Conservation (phyloP, 1,139 yeast species). For the Debaryomyces coudertii region DNA sequence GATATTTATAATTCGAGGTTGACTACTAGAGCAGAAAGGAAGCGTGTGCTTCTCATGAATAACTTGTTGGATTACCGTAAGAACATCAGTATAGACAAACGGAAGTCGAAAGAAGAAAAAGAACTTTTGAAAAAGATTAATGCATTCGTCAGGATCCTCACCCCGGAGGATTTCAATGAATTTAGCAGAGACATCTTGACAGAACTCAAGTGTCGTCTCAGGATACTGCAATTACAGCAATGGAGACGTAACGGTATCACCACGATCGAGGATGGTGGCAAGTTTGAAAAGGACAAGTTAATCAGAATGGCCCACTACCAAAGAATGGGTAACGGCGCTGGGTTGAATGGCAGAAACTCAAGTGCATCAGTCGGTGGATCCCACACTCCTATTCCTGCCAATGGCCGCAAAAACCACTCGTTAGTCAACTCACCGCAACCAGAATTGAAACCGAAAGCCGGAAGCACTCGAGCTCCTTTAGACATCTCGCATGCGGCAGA, state of each 20-base stretch:
- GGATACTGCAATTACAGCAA: constrained; percentile 88
- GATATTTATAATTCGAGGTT: constrained; percentile 89
- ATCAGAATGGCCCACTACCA: constrained; percentile 62
- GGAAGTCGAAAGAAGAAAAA: constrained; percentile 85
- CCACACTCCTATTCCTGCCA: constrained; percentile 12
- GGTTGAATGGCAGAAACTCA: constrained; percentile 33
- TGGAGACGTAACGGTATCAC: constrained; percentile 92
- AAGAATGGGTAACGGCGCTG: constrained; percentile 55
- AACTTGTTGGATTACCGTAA: constrained; percentile 81
- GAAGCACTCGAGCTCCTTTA: constrained; percentile 50
- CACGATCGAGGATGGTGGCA: constrained; percentile 78
- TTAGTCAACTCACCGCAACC: constrained; percentile 41
- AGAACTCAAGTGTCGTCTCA: constrained; percentile 76
- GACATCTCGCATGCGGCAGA: constrained; percentile 88
- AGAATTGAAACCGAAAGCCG: constrained; percentile 43
- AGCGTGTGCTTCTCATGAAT: constrained; percentile 77
- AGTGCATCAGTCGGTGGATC: constrained; percentile 15
- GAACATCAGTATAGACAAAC: constrained; percentile 74
- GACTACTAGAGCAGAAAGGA: constrained; percentile 90
- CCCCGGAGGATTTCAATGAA: constrained; percentile 75
- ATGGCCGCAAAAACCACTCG: constrained; percentile 26
- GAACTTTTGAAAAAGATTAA: constrained; percentile 75
- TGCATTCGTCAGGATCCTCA: constrained; percentile 80
- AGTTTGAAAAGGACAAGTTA: constrained; percentile 85
- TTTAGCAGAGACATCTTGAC: constrained; percentile 73